Evolutionary conservation across 169 alveolate genomes (phyloP).

Genomic region (Eimeria falciformis): DNA sequence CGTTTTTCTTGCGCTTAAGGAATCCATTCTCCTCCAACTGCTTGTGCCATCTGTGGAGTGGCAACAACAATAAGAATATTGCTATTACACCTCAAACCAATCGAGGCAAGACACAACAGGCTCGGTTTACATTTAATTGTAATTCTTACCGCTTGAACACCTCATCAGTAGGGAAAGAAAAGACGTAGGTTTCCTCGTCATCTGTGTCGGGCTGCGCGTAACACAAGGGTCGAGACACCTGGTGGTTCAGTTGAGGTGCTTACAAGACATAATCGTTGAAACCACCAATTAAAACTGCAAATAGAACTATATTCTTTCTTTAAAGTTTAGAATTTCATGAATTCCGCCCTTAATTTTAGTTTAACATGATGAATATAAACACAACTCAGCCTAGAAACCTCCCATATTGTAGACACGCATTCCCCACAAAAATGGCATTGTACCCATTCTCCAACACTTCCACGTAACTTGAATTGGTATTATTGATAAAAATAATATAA

Average conservation of each 20-base stretch:
- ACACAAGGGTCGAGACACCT: slow-evolving; percentile 6
- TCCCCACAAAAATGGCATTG: neutral
- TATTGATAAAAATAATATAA: neutral
- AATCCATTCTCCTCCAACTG: slow-evolving; percentile 72
- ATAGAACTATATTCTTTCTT: neutral
- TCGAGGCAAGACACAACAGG: neutral
- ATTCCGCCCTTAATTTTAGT: neutral
- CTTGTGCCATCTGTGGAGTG: slow-evolving; percentile 59
- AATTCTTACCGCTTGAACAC: slow-evolving; percentile 52
- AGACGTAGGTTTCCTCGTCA: slow-evolving; percentile 78
- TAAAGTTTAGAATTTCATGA: neutral
- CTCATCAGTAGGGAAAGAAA: slow-evolving; percentile 67
- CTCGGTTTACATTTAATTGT: neutral
- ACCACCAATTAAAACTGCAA: neutral
- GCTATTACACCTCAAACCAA: neutral
- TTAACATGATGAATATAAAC: no score
- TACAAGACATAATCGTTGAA: neutral
- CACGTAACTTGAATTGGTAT: neutral
- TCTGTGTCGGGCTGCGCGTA: slow-evolving; percentile 74
- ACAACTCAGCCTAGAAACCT: no score
- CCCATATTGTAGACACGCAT: neutral
- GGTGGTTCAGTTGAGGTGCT: neutral
- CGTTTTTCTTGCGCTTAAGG: slow-evolving; percentile 64
- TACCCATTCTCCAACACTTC: neutral
- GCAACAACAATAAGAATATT: neutral